These are phyloP conservation scores for Cyclotella baltica DNA, from an alignment of 108 stramenopile genomes.

Conservation along the genomic window DNA sequence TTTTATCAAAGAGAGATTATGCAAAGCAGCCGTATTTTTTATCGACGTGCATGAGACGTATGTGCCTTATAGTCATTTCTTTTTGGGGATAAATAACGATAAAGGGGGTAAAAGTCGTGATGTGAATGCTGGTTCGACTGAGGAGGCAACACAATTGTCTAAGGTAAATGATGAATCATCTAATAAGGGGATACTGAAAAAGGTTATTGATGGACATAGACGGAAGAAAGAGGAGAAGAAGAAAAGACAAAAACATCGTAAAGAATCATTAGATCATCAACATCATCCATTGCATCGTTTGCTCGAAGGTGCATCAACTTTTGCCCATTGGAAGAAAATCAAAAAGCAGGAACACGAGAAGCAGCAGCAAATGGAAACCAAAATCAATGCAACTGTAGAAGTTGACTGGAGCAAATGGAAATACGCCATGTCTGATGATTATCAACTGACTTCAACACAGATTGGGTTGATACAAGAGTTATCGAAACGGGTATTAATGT, in stretches of 20 bases:
- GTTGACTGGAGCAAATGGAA: conserved; percentile 54
- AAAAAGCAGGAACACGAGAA: conserved; percentile 6
- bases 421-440: conserved; percentile 52
- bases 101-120: not conserved
- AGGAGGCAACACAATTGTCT: not conserved
- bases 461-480: conserved; percentile 26
- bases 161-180: not conserved
- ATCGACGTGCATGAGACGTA: not conserved
- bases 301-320: conserved; percentile 46
- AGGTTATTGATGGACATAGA: conserved; percentile 16
- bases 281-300: conserved; percentile 36
- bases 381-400: conserved; percentile 1
- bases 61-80: not conserved
- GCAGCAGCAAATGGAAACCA: not conserved
- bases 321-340: conserved; percentile 22
- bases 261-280: conserved; percentile 28
- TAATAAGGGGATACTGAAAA: conserved; percentile 16
- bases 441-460: conserved; percentile 28
- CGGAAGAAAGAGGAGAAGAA: conserved; percentile 14
- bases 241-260: not conserved
- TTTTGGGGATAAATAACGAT: not conserved
- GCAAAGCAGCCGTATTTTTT: not conserved
- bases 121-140: not conserved
- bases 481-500: conserved; percentile 36
- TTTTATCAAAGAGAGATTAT: not conserved